Evolutionary conservation across 768 basidiomycete species (phyloP), one percentile per base, ranked within the genome.

Genomic region (Naganishia randhawae): DNA sequence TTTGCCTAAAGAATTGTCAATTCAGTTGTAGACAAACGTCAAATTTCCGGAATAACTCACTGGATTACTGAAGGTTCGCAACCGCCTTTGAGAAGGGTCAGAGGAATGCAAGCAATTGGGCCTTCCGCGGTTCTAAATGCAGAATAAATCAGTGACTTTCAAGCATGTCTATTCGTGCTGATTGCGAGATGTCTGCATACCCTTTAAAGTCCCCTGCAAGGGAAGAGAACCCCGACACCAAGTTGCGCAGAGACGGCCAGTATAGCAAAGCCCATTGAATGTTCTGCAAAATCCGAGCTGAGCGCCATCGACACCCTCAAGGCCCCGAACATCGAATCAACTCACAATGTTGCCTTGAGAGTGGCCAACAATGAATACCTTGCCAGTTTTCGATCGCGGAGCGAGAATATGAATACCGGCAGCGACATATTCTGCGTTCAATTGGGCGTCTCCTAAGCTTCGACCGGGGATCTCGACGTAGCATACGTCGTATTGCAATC

Each of bases 201-300:
- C 77, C 76, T 10, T 74, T 67, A 66, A 78, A 78, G 52, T 74
- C 73, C 13, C 69, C 69, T 0, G 76, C 74, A 0, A 77, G 35
- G 0, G 68, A 69, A 9, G 73, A 68, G 68, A 75, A 78, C 0
- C 71, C 65, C 5, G 63, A 64, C 2, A 75, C 72, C 17, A 71
- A 65, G 0, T 69, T 19, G 16, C 73, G 67, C n/a, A 65, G 50
- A 35, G 68, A 71, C 3, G 75, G 74, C 73, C 72, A 78, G 67
- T 74, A 76, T 48, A 70, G 64, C 17, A 76, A 52, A 0, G 73
- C 76, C 71, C 71, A 69, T 65, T 72, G 68, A 22, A 69, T 54
- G 50, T 70, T 72, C 50, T 64, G 17, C 22, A 16, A 22, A 16
- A 31, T 3, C 27, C 16, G 27, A 32, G 31, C 25, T 32, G 53